Conservation (phyloP, 2,329 filamentous ascomycete species). For the Periconia sp. region DNA sequence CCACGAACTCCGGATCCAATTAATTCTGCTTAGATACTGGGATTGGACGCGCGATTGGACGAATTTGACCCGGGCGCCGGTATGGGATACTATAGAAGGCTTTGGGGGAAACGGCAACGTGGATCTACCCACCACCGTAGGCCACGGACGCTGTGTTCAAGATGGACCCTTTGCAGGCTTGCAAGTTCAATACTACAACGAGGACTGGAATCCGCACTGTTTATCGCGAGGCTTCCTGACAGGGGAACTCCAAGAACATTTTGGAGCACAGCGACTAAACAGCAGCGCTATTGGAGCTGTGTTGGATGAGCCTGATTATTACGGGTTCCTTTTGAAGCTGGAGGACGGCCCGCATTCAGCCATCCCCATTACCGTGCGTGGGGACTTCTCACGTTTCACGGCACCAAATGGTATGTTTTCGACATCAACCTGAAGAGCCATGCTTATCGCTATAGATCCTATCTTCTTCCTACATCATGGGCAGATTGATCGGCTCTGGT, state of each 20-base stretch:
- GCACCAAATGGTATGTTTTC: slow-evolving; percentile 27
- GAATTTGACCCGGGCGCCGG: slow-evolving; percentile 25
- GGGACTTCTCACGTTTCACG: slow-evolving; percentile 34
- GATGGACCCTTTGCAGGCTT: slow-evolving; percentile 32
- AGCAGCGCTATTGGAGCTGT: not conserved
- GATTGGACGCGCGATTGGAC: slow-evolving; percentile 44
- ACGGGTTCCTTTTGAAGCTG: slow-evolving; percentile 18
- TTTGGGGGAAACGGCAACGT: slow-evolving; percentile 40
- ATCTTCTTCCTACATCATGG: slow-evolving; percentile 54
- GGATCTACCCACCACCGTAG: no score
- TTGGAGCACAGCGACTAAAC: not conserved
- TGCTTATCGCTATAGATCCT: no score
- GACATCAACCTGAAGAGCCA: no score
- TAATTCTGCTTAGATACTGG: slow-evolving; percentile 45
- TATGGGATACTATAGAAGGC: slow-evolving; percentile 26
- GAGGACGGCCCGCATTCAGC: slow-evolving; percentile 35
- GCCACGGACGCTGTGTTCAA: slow-evolving; percentile 23
- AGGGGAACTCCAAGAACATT: not conserved
- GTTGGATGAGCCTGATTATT: slow-evolving; percentile 16
- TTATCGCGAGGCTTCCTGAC: slow-evolving; percentile 29
- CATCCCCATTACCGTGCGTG: slow-evolving; percentile 29
- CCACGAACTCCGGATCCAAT: slow-evolving; percentile 3
- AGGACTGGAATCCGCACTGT: slow-evolving; percentile 25
- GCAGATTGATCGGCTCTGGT: slow-evolving; percentile 53
- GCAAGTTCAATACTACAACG: slow-evolving; percentile 17